Evolutionary conservation across 768 basidiomycete species (phyloP), one percentile per base, ranked within the genome.

Genomic region (Termitomyces titanicus): DNA sequence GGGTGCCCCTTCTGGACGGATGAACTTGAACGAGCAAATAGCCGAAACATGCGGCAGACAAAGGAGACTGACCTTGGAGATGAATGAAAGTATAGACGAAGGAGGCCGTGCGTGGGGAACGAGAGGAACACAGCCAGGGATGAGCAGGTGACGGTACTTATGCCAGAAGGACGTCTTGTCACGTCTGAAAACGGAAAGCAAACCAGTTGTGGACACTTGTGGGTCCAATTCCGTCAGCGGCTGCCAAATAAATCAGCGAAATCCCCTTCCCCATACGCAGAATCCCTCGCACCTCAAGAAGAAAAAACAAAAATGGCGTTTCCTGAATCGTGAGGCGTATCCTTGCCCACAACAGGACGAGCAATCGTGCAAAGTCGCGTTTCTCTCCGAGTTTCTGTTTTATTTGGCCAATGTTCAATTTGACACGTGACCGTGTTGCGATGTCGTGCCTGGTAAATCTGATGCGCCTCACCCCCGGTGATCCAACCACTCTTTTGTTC

Each of bases 81-180:
- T 71, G 73, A 85, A 84, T 59, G 85, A 87, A 66, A 70, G 82
- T 80, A 68, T 69, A 67, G 63, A 76, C 82, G 83, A 83, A 86
- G 83, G 84, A 83, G 82, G 84, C 84, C 84, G 83, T 77, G 75
- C 84, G 83, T 83, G 71, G 66, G 63, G 50, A 63, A 55, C 60
- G 43, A 54, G 57, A 62, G 63, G 57, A 57, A 40, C 57, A 63
- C 61, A 58, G 45, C 64, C 61, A 58, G 45, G 45, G 29, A 50
- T 61, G 56, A 63, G 59, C 55, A 60, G 52, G 58, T 46, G 24
- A 25, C 44, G 35, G 44, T 44, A 38, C 44, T 25, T 53, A 51
- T 37, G 54, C 54, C 54, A 64, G 61, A 63, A 65, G 63, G 63
- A 57, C 70, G 70, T 71, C 70, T 71, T 77, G 71, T 71, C 70